Evolutionary conservation across 1,284 basidiomycete genomes (phyloP).

Genomic region (Trichosporon asahii): DNA sequence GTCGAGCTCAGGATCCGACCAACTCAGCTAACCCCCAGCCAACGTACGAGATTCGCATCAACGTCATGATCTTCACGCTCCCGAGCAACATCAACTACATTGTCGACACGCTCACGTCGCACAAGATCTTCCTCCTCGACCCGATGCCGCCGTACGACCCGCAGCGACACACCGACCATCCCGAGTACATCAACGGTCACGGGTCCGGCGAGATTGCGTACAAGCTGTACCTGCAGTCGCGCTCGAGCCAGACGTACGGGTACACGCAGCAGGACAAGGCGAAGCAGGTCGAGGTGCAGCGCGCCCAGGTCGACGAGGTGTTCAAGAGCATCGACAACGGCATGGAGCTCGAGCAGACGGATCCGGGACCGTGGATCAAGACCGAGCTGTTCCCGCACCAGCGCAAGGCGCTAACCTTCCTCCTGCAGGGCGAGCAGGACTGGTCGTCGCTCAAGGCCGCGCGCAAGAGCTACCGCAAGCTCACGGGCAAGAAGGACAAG

Average conservation of each 20-base stretch:
- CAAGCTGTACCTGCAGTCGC: constrained; percentile 22
- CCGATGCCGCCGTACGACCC: constrained; percentile 60
- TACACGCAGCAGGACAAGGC: constrained; percentile 55
- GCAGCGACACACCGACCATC: constrained; percentile 60
- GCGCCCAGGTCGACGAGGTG: constrained; percentile 88
- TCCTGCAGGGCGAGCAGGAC: constrained; percentile 79
- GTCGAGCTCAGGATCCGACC: not conserved
- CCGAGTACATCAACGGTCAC: constrained; percentile 80
- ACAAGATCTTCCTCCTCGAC: constrained; percentile 72
- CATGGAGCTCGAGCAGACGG: constrained; percentile 78
- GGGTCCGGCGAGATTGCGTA: constrained; percentile 45
- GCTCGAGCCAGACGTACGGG: constrained; percentile 24
- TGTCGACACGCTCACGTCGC: constrained; percentile 66
- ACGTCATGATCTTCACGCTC: constrained; percentile 84
- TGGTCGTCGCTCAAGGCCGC: constrained; percentile 42
- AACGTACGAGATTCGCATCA: constrained; percentile 58
- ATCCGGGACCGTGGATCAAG: constrained; percentile 79
- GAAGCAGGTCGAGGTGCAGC: constrained; percentile 84
- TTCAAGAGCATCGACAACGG: constrained; percentile 84
- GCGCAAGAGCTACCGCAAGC: constrained; percentile 36
- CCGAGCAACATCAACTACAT: constrained; percentile 84
- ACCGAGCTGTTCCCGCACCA: constrained; percentile 96
- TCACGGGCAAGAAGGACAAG: constrained; percentile 28
- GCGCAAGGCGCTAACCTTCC: constrained; percentile 93
- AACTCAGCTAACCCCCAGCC: constrained; percentile 20